Evolutionary conservation across 805 yeast species (phyloP).

Genomic region (Tetrapisispora pingtungensis): DNA sequence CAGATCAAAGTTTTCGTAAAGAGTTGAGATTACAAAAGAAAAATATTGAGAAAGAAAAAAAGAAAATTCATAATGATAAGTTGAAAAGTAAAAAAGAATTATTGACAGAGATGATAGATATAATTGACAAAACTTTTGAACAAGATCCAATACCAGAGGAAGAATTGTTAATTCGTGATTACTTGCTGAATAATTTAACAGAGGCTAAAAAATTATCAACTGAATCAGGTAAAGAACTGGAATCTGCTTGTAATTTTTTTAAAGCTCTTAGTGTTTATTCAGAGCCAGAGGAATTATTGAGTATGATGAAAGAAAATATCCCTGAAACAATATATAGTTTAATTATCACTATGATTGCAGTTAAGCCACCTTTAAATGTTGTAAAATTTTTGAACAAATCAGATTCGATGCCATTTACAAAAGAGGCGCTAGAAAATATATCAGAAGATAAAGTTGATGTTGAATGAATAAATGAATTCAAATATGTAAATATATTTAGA

Average conservation of each 20-base stretch:
- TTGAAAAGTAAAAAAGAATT: slow-evolving; percentile 50
- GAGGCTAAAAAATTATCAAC: slow-evolving; percentile 70
- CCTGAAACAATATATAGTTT: slow-evolving; percentile 71
- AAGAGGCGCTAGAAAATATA: not conserved
- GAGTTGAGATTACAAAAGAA: slow-evolving; percentile 39
- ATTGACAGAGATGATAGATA: slow-evolving; percentile 47
- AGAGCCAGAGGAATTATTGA: slow-evolving; percentile 79
- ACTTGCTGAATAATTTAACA: slow-evolving; percentile 72
- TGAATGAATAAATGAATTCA: not conserved
- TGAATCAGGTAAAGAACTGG: slow-evolving; percentile 52
- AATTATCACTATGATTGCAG: slow-evolving; percentile 77
- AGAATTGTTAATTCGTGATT: slow-evolving; percentile 56
- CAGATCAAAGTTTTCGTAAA: slow-evolving; percentile 71
- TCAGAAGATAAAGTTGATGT: not conserved
- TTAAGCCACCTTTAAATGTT: slow-evolving; percentile 73
- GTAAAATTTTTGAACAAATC: slow-evolving; percentile 47
- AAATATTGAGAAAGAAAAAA: slow-evolving; percentile 42
- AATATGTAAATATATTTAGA: too few species aligned
- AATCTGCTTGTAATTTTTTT: slow-evolving; percentile 82
- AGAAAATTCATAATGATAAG: slow-evolving; percentile 44
- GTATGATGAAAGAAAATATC: slow-evolving; percentile 76
- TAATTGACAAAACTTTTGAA: slow-evolving; percentile 51
- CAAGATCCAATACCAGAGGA: slow-evolving; percentile 66
- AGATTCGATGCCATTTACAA: not conserved
- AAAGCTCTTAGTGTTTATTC: slow-evolving; percentile 87